Evolutionary conservation across 306 rosid species (phyloP), one percentile per base, ranked within the genome.

Genomic region (Chamaecrista fasciculata): DNA sequence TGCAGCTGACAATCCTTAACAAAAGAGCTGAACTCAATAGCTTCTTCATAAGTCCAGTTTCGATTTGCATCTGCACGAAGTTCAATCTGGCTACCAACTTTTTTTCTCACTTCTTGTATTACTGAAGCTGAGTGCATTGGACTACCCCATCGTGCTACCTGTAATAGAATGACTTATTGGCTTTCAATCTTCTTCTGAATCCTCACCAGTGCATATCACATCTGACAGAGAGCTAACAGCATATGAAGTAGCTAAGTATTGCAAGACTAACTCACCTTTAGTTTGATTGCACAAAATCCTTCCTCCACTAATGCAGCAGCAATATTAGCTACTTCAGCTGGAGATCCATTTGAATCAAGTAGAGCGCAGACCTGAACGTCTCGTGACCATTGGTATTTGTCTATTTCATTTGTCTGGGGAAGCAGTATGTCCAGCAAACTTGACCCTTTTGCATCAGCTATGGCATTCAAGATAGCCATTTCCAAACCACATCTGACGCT

Each of bases 401-500:
- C 78, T 66, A 58, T 71, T 60, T 72, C 84, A 56, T 60, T 80
- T 67, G 56, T 81, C 49, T 36, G 65, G 72, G 79, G 79, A 79
- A 79, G 83, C 23, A 90, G 79, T 82, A 78, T 71, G 71, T 83
- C 79, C 57, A 90, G 64, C 76, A 94, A 69, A 76, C 75, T 84
- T 62, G 86, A 83, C 75, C 85, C 81, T 64, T 84, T 83, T 51
- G 84, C 82, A 64, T 76, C 64, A 36, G 95, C 96, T 66, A 94
- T 79, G 71, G 91, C 96, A 86, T 88, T 86, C 61, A 94, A 94
- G 80, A 94, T 80, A 60, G 96, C 97, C 98, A 94, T 86, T 86
- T 94, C 98, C 86, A 94, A 79, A 78, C 98, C 98, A 85, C 98
- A 94, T 86, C 97, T 86, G 68, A 94, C 95, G 76, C 97, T 94